phyloP scores from a whole-genome alignment of 2,329 filamentous ascomycete genomes.

The Aureobasidium leucospermi region DNA sequence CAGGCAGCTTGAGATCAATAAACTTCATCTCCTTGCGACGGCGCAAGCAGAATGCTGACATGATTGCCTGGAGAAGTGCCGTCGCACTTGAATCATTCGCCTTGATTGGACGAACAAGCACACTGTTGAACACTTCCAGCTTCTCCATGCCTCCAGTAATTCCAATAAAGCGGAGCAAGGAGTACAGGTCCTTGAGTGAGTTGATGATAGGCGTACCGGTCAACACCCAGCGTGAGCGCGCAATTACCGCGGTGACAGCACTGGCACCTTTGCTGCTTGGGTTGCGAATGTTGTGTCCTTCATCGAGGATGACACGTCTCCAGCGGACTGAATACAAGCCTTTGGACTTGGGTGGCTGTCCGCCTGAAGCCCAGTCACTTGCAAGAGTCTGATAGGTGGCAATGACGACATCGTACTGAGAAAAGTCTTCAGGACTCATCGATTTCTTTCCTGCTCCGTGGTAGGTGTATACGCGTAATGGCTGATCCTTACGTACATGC shows the following conservation, averaged over 20 bases:
- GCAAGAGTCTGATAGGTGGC: conserved; percentile 76
- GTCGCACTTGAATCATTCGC: conserved; percentile 47
- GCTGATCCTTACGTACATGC: conserved; percentile 59
- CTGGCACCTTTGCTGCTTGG: conserved; percentile 63
- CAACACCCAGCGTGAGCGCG: conserved; percentile 69
- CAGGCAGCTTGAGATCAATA: conserved; percentile 70
- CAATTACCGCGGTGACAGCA: conserved; percentile 59
- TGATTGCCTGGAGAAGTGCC: conserved; percentile 63
- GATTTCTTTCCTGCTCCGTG: conserved; percentile 58
- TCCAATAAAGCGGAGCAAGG: conserved; percentile 67
- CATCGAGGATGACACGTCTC: conserved; percentile 74
- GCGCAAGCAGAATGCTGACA: conserved; percentile 72
- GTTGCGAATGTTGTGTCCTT: conserved; percentile 78
- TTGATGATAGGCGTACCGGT: conserved; percentile 51
- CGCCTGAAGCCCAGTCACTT: conserved; percentile 48
- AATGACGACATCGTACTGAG: conserved; percentile 66
- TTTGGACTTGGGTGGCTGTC: conserved; percentile 30
- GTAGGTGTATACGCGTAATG: conserved; percentile 63
- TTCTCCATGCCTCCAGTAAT: conserved; percentile 70
- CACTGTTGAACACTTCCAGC: conserved; percentile 63
- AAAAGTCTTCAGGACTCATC: conserved; percentile 49
- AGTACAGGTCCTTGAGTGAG: conserved; percentile 72
- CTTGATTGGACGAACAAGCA: conserved; percentile 62
- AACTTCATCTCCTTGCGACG: conserved; percentile 85
- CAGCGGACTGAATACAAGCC: conserved; percentile 61